Evolutionary conservation across 768 basidiomycete species (phyloP), one percentile per base, ranked within the genome.

Genomic region (Guyanaporus albipodus): DNA sequence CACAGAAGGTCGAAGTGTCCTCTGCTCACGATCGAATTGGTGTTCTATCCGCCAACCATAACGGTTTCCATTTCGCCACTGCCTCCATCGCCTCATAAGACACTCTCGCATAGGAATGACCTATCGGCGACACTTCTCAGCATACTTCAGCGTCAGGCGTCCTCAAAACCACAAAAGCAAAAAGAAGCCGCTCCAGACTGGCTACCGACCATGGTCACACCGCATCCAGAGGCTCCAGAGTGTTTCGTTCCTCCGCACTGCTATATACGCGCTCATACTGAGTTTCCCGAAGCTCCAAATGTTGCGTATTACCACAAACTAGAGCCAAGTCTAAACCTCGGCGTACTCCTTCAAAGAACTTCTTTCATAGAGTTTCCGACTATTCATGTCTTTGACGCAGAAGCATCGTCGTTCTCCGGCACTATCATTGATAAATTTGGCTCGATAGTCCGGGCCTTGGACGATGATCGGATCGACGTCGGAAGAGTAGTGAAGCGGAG

Each of bases 351-450:
- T 36, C 72, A 70, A 28, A 67, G 79, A 40, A 86, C 79, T 34
- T 70, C 78, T 23, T 91, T 92, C 63, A 75, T 87, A 26, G 92
- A 95, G 63, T 95, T 79, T 58, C 92, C 92, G 7, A 83, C 82
- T 2, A 79, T 95, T 36, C 85, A 91, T 45, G 65, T 94, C 6
- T 84, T 83, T 73, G 79, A 84, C 38, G 77, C 68, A 19, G 70
- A 62, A 17, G 67, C 81, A 24, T 64, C 64, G 4, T 67, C 56
- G 12, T 92, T 90, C 64, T 66, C 64, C 8, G 84, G 80, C 7
- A 70, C 70, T 8, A 57, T 89, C n/a, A 70, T 86, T 14, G 77
- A 85, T 47, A 71, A 72, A 34, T 62, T 72, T 38, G 82, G 82
- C 3, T 70, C 71, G 23, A 42, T 62, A 22, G 28, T 59, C 22